phyloP scores from a whole-genome alignment of 257 asterid genomes.

The Vinca minor region DNA sequence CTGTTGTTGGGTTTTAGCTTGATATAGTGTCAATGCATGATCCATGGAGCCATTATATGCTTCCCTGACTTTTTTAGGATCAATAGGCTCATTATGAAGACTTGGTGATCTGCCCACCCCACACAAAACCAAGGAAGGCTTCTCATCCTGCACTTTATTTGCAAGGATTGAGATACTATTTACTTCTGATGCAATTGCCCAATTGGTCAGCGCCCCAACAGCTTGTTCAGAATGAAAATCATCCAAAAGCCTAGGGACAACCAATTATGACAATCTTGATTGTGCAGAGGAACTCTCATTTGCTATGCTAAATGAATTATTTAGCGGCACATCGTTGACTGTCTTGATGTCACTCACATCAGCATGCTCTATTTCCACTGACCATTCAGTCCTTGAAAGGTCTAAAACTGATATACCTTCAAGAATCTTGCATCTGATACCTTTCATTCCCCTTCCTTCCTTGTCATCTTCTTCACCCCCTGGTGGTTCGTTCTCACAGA shows the following conservation, averaged over 20 bases:
- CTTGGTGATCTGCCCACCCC: no score
- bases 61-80: no score
- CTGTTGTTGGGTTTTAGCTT: no score
- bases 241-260: slow-evolving; percentile 98
- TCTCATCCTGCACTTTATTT: no score
- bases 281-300: slow-evolving; percentile 36
- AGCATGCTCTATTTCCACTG: slow-evolving; percentile 46
- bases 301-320: slow-evolving; percentile 40
- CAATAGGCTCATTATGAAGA: no score
- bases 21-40: no score
- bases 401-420: slow-evolving; percentile 93
- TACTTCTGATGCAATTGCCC: slow-evolving; percentile 95
- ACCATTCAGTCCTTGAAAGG: slow-evolving; percentile 52
- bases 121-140: no score
- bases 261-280: slow-evolving; percentile 47
- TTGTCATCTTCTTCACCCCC: slow-evolving; percentile 53
- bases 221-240: slow-evolving; percentile 94
- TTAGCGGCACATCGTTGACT: slow-evolving; percentile 29
- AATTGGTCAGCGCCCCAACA: slow-evolving; percentile 96
- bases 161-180: slow-evolving; percentile 84
- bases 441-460: slow-evolving; percentile 79
- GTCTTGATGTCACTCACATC: slow-evolving; percentile 25
- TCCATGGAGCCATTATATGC: no score
- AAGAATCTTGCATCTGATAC: slow-evolving; percentile 90
- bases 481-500: slow-evolving; percentile 82